Conservation (phyloP, 2,329 filamentous ascomycete genomes). For the Aspergillus arachidicola region DNA sequence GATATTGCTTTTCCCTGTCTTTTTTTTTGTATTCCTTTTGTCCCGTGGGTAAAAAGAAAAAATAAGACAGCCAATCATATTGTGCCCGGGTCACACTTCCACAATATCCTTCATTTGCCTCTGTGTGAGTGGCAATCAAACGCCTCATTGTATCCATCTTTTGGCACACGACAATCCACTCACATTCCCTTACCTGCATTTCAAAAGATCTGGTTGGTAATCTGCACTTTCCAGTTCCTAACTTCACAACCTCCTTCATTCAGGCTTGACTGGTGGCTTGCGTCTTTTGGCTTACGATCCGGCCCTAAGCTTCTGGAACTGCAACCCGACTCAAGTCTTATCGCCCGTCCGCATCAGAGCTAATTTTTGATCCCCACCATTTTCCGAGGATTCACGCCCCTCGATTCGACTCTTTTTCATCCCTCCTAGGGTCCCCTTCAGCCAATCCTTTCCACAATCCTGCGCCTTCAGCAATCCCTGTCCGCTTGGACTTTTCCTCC, state of each 20-base stretch:
- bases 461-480: background rate
- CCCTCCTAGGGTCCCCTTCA: conserved; percentile 1
- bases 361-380: conserved; percentile 8
- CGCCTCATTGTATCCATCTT: background rate
- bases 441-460: conserved; percentile 3
- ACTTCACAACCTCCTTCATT: background rate
- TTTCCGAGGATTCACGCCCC: conserved; percentile 12
- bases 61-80: background rate
- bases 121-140: background rate
- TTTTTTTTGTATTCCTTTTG: background rate
- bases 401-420: conserved; percentile 12
- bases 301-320: conserved; percentile 9
- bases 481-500: background rate
- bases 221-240: conserved; percentile 1
- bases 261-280: background rate
- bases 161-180: background rate
- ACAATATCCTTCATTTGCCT: conserved; percentile 2
- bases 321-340: conserved; percentile 9
- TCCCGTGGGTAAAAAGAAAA: background rate
- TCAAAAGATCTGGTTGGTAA: background rate
- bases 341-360: conserved; percentile 10
- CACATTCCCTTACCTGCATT: background rate
- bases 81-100: background rate
- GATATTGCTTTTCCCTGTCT: background rate
- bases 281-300: background rate